Evolutionary conservation across 768 basidiomycete genomes (phyloP).

Genomic region (Pleurotus eryngii): DNA sequence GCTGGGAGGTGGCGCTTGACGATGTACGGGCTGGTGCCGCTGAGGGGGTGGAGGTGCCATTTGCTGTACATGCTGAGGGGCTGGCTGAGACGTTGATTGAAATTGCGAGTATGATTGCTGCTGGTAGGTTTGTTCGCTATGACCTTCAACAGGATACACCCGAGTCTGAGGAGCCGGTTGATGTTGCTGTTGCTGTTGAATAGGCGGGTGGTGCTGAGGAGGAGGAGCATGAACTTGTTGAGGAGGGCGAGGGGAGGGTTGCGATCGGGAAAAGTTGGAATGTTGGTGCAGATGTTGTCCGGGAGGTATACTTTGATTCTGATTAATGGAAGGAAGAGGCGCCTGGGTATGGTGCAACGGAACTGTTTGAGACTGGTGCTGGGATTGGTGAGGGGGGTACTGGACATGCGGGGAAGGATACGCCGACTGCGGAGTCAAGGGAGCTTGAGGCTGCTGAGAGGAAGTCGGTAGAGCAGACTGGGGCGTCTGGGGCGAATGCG

Average conservation of each 20-base stretch:
- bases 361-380: not conserved
- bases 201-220: constrained; percentile 16
- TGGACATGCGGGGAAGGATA: constrained; percentile 2
- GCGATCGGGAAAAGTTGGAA: not conserved
- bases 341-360: constrained; percentile 2
- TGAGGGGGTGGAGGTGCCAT: constrained; percentile 16
- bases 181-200: constrained; percentile 5
- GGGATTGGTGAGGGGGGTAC: not conserved
- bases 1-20: constrained; percentile 15
- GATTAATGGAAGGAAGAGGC: constrained; percentile 6
- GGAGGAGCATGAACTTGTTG: constrained; percentile 2
- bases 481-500: constrained; percentile 3
- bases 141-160: constrained; percentile 10
- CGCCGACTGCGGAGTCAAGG: constrained; percentile 7
- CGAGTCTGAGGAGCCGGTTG: constrained; percentile 17
- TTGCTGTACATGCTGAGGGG: constrained; percentile 18
- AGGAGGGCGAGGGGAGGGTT: not conserved
- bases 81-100: constrained; percentile 21
- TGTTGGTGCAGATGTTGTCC: constrained; percentile 12
- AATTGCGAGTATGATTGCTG: constrained; percentile 9
- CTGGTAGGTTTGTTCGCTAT: constrained; percentile 6
- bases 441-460: constrained; percentile 4
- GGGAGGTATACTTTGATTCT: not conserved
- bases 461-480: constrained; percentile 6
- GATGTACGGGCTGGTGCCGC: constrained; percentile 25